phyloP scores from a whole-genome alignment of 2,329 filamentous ascomycete species.

The Neodidymelliopsis sp. region DNA sequence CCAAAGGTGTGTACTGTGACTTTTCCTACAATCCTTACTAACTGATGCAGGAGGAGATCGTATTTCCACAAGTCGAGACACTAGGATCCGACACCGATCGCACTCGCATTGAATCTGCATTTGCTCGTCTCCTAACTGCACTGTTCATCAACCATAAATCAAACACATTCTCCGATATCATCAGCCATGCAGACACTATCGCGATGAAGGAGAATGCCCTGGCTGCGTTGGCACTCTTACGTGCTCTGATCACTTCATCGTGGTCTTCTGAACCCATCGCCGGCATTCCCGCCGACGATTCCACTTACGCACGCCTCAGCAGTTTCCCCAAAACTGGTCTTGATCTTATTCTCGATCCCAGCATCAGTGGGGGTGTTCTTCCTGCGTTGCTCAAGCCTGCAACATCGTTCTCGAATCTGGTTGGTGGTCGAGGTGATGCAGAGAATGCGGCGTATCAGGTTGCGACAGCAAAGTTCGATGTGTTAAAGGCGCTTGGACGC shows the following conservation, averaged over 20 bases:
- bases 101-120: constrained; percentile 57
- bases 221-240: constrained; percentile 61
- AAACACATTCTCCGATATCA: constrained; percentile 60
- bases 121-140: constrained; percentile 63
- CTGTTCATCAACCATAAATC: constrained; percentile 61
- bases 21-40: neutral
- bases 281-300: constrained; percentile 57
- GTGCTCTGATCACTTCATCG: constrained; percentile 61
- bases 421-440: constrained; percentile 63
- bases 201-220: constrained; percentile 65
- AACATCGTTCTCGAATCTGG: constrained; percentile 64
- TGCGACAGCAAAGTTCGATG: constrained; percentile 65
- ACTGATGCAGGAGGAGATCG: constrained; percentile 40
- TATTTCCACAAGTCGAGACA: constrained; percentile 46
- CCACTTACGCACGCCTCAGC: constrained; percentile 54
- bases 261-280: constrained; percentile 56
- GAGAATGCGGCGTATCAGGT: constrained; percentile 66
- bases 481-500: constrained; percentile 58
- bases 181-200: constrained; percentile 62
- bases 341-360: constrained; percentile 60
- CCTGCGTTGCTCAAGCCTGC: constrained; percentile 66
- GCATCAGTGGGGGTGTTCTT: constrained; percentile 58
- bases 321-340: constrained; percentile 53
- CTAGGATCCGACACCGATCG: constrained; percentile 36
- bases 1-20: constrained; percentile 24